phyloP scores from a whole-genome alignment of 345 rosid genomes.

The Eucalyptus sideroxylon region DNA sequence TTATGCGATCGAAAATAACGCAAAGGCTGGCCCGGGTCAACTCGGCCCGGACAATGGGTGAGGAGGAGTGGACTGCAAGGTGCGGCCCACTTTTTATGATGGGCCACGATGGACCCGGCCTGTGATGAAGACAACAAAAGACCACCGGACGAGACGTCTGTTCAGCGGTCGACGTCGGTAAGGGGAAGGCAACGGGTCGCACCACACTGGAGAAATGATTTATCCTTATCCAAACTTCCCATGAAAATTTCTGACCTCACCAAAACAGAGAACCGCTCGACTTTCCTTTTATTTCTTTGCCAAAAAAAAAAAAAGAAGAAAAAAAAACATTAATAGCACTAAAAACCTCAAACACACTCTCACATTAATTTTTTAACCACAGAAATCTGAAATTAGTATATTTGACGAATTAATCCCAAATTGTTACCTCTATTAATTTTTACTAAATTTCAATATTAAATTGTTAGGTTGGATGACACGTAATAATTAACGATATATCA shows the following conservation, averaged over 20 bases:
- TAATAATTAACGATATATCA: accelerated
- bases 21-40: neutral
- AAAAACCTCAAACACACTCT: no score
- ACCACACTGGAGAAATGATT: neutral
- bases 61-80: neutral
- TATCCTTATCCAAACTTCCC: neutral
- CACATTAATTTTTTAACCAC: accelerated
- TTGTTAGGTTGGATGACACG: accelerated
- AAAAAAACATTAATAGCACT: no score
- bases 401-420: no score
- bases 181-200: neutral
- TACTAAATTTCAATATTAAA: accelerated
- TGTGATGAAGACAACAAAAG: neutral
- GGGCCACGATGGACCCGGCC: neutral
- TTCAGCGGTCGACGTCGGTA: neutral
- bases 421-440: no score
- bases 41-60: neutral
- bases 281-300: no score
- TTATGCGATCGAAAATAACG: neutral
- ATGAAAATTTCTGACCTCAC: neutral
- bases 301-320: no score
- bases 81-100: neutral
- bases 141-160: neutral
- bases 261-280: neutral
- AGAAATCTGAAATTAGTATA: no score